These are phyloP conservation scores for Plasmodium chabaudi DNA, from an alignment of 169 alveolate genomes.

Conservation along the genomic window DNA sequence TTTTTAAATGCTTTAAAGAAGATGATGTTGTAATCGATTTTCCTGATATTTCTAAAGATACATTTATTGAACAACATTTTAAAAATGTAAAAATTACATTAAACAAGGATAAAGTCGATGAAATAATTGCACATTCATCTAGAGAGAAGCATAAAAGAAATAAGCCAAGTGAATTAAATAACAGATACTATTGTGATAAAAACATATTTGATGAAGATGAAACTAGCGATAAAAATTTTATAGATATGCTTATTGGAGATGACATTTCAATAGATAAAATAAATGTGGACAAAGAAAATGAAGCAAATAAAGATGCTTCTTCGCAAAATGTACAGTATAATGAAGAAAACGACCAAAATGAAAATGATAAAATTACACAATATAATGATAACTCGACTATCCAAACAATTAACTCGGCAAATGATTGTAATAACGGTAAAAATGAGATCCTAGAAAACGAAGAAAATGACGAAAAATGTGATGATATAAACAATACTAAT, in stretches of 20 bases:
- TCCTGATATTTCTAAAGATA: conserved; percentile 6
- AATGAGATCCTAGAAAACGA: not conserved
- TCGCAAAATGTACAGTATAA: not conserved
- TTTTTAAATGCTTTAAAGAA: conserved; percentile 49
- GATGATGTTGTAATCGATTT: conserved; percentile 23
- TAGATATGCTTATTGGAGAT: conserved; percentile 21
- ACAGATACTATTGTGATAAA: conserved; percentile 40
- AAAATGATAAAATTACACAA: not conserved
- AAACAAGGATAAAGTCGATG: conserved; percentile 51
- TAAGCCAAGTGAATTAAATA: conserved; percentile 24
- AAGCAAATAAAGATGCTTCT: not conserved
- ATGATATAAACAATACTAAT: not conserved
- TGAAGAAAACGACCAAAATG: not conserved
- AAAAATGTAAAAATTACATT: conserved; percentile 18
- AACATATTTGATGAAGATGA: conserved; percentile 11
- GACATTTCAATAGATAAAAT: not conserved
- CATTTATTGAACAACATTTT: conserved; percentile 7
- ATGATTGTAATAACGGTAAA: not conserved
- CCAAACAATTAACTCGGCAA: not conserved
- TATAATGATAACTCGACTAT: not conserved
- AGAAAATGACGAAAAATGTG: not conserved
- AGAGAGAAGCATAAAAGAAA: conserved; percentile 28
- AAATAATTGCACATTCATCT: conserved; percentile 18
- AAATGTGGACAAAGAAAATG: not conserved
- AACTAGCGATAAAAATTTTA: not conserved